Percentiles rank a stretch among this genome's conserved stretches.
These are phyloP conservation scores for Penicillium hesseltinei DNA, from an alignment of 2,329 filamentous ascomycete genomes.

Conservation along the genomic window DNA sequence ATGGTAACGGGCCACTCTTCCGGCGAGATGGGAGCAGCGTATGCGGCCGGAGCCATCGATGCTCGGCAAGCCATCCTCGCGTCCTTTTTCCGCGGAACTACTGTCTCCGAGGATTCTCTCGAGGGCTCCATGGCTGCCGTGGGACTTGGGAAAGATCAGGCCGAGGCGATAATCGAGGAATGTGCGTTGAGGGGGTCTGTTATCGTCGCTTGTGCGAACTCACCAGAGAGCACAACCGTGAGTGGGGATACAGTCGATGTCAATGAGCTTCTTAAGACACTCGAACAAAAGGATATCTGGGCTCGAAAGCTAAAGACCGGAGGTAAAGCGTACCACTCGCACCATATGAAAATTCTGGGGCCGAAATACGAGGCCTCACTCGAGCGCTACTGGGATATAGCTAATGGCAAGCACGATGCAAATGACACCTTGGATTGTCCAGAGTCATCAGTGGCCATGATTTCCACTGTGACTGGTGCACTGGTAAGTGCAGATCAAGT, in stretches of 20 bases:
- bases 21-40: constrained; percentile 13
- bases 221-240: not conserved
- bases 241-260: not conserved
- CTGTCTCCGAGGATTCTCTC: not conserved
- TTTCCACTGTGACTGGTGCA: not conserved
- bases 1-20: constrained; percentile 8
- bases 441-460: not conserved
- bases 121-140: constrained; percentile 23
- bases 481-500: not conserved
- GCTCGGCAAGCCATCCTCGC: constrained; percentile 3
- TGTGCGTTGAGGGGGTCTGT: constrained; percentile 3
- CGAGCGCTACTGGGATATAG: not conserved
- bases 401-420: not conserved
- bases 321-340: not conserved
- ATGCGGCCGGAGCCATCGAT: constrained; percentile 1
- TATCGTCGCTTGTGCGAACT: not conserved
- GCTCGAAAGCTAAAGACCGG: not conserved
- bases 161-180: constrained; percentile 5
- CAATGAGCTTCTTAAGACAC: not conserved
- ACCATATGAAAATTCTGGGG: not conserved
- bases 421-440: not conserved
- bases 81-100: not conserved
- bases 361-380: not conserved
- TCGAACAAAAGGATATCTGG: not conserved
- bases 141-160: constrained; percentile 11